Conservation (phyloP, 305 asterid genomes). For the Rubia tinctorum region DNA sequence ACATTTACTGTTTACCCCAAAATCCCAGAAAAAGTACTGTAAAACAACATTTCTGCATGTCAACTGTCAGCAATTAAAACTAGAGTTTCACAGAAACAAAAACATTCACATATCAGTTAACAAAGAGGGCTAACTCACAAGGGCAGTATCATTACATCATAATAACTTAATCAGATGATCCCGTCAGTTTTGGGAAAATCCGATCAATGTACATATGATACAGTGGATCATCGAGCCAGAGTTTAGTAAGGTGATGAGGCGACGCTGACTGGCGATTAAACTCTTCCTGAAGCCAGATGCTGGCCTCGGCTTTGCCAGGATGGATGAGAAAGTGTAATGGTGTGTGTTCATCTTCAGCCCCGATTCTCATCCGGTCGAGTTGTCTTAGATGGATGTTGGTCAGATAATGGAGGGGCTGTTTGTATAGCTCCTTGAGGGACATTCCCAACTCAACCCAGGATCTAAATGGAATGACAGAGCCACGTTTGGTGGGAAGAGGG, state of each 20-base stretch:
- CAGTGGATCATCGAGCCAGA: slow-evolving; percentile 53
- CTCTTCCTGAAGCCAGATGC: slow-evolving; percentile 78
- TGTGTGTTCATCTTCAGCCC: slow-evolving; percentile 37
- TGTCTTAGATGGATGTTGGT: slow-evolving; percentile 58
- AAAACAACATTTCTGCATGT: not conserved
- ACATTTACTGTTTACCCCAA: not conserved
- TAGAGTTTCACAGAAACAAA: not conserved
- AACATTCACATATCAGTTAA: not conserved
- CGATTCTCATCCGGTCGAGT: slow-evolving; percentile 48
- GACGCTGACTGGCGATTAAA: slow-evolving; percentile 52
- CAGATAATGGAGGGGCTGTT: slow-evolving; percentile 83
- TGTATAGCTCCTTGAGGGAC: slow-evolving; percentile 57
- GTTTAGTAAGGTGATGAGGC: slow-evolving; percentile 40
- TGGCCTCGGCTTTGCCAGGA: slow-evolving; percentile 68
- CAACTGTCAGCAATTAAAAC: not conserved
- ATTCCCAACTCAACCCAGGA: slow-evolving; percentile 70
- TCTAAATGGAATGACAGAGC: slow-evolving; percentile 54
- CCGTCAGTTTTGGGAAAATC: slow-evolving; percentile 36
- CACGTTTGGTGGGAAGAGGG: slow-evolving; percentile 48
- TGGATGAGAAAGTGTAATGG: slow-evolving; percentile 47
- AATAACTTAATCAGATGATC: slow-evolving; percentile 2
- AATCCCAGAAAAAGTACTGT: not conserved
- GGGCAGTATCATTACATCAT: not conserved
- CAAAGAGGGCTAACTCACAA: not conserved
- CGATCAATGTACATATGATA: slow-evolving; percentile 49